Evolutionary conservation across 2,329 filamentous ascomycete species (phyloP), one percentile per base, ranked within the genome.

Genomic region (Monilinia fructicola): DNA sequence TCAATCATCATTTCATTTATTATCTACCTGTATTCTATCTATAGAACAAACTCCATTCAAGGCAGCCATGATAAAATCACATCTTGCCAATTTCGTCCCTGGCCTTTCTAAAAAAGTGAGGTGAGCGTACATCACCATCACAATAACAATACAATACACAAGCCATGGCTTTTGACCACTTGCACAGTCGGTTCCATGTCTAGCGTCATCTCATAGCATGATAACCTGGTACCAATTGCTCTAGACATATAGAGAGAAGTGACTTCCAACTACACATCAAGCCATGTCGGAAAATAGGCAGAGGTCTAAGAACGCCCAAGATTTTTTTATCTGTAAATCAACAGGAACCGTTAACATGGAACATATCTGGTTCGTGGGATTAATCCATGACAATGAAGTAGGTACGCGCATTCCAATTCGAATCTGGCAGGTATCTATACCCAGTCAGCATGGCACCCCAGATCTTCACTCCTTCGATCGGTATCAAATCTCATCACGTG

Each of bases 401-500:
- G 31, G 31, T 28, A 48, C 12, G 23, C 18, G 42, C 35, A 44
- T 21, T 11, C 26, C 56, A 44, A 28, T 35, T 56, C 42, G 26
- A 46, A 54, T 28, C 18, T 31, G 52, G 26, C 16, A n/a, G 16
- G 10, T 35, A 46, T 64, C n/a, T n/a, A 23, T 46, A n/a, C 53
- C 42, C 52, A 46, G 16, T 46, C 40, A 40, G 35, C n/a, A 16
- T 46, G n/a, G 42, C 28, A 64, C 31, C 42, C 53, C 14, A 44
- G 42, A 35, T 56, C 21, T 35, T 54, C 31, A 5, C 44, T 56
- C 50, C 42, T 48, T 14, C 52, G 53, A 38, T 64, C 53, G 40
- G 62, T 64, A 40, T 58, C 28, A n/a, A 10, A 58, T 35, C n/a
- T 14, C 28, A 26, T 50, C 61, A 64, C 61, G 61, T 64, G 61